These are phyloP conservation scores for Phylloporus scabripes DNA, from an alignment of 768 basidiomycete genomes.

Conservation along the genomic window DNA sequence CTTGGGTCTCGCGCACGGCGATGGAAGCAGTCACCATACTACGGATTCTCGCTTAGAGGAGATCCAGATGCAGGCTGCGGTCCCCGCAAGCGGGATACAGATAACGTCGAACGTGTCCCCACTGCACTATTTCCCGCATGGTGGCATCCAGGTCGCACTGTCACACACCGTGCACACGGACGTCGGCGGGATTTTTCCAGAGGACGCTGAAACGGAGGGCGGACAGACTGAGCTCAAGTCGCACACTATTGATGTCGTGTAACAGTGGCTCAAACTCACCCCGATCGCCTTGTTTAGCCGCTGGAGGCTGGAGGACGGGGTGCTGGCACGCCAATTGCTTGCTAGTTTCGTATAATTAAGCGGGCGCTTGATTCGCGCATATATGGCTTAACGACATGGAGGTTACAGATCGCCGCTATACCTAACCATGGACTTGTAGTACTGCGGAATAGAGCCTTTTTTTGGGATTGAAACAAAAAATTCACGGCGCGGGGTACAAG, in stretches of 20 bases:
- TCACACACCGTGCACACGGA: constrained; percentile 2
- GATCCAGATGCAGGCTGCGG: not conserved
- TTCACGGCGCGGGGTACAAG: too few relatives aligned
- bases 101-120: not conserved
- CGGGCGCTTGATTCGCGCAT: not conserved
- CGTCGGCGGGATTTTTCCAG: not conserved
- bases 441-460: too few relatives aligned
- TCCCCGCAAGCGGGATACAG: not conserved
- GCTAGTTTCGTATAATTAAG: too few relatives aligned
- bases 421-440: too few relatives aligned
- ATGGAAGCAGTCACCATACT: not conserved
- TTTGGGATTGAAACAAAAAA: too few relatives aligned
- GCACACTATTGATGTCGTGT: not conserved
- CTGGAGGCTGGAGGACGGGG: too few relatives aligned
- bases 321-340: too few relatives aligned
- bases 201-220: not conserved
- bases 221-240: not conserved
- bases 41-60: not conserved
- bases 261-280: not conserved
- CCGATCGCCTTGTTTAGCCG: too few relatives aligned
- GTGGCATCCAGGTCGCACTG: constrained; percentile 1
- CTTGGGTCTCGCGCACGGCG: constrained; percentile 12
- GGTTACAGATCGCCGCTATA: too few relatives aligned
- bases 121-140: not conserved
- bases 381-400: not conserved